Base-by-base conservation (phyloP, 2,329 filamentous ascomycete genomes). In the Pleurostoma richardsiae region DNA sequence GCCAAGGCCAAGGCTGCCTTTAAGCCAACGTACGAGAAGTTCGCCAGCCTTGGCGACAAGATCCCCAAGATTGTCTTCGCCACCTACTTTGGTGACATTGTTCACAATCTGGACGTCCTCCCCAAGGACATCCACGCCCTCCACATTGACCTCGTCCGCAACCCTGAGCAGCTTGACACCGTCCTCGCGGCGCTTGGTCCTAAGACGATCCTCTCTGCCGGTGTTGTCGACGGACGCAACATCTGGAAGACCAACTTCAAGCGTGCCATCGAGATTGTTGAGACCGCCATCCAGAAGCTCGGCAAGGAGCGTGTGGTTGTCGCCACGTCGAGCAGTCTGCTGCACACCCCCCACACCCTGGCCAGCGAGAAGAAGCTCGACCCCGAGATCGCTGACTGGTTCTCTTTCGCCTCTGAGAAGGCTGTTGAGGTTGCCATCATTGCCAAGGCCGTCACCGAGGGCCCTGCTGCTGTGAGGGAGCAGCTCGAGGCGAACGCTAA, bases 231-330 rank as follows among this genome's bases (percentile, higher is more conserved):
- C 63, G 94, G 94, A 63, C 90, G 94, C 65, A 99, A 99, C 83
- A 97, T 99, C 80, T 99, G 94, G 94, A 99, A 99, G 88, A 96
- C 90, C 75, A 95, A 97, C 85, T 87, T 96, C 77, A 88, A 95
- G 83, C 83, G 83, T 62, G 90, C 94, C 64, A 95, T 99, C 56
- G 91, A 94, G 79, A 82, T 77, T 55, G 86, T 94, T 52, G 90
- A 97, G 83, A 77, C 82, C 50, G 94, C 92, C 55, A 77, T 97
- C 62, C 89, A 96, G 79, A 82, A 95, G 79, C 83, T 99, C 54
- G 92, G 94, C 76, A 92, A 96, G 81, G 91, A 97, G 59, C 89
- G 94, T 66, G 92, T 99, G 70, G 88, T 99, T 59, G 90, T 96
- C 59, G 88, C 94, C 65, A 96, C 91, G 59, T 97, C 94, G 65